Base-by-base conservation (phyloP, 1,139 yeast species). In the Suhomyces bokatorum region DNA sequence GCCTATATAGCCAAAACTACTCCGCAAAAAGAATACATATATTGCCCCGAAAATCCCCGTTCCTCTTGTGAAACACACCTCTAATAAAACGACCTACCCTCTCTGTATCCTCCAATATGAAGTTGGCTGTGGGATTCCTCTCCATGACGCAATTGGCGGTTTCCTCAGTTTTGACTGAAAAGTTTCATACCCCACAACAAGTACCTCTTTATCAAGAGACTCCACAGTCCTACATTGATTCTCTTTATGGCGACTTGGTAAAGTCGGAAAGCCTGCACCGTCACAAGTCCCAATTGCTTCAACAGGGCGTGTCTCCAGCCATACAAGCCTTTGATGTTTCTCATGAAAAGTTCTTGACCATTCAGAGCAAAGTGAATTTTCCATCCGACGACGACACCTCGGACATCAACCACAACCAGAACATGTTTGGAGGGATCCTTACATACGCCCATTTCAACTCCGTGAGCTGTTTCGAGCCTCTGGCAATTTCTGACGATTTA, bases 361-460 rank as follows among this genome's bases (percentile, higher is more conserved):
- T 45, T 8, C 61, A 63, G 40, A 50, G 62, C 28, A 58, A 62
- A 35, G 44, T 68, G 36, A 54, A 55, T 1, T 59, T 67, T 7
- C 78, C 78, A 0, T 55, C 58, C 15, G 65, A 66, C 41, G 77
- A 72, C 44, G 73, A 70, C 36, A 66, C 71, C 2, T 53, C 62
- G 1, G 77, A 71, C 45, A 57, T 71, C 36, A 44, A 51, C 11
- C 34, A 32, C 13, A 57, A 50, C 20, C 50, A 45, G 43, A 47
- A 43, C 27, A 41, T 55, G 43, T 73, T 69, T 52, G 75, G 78
- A 0, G 80, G 81, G 1, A 72, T 75, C 31, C 63, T 74, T 6
- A 69, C 80, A 0, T 76, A 71, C 59, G 81, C 74, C 3, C 75
- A 70, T 42, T 59, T 73, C 17, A 70, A 72, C 1, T 63, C 62